Evolutionary conservation across 1,284 basidiomycete species (phyloP).

Genomic region (Stereum hirsutum): DNA sequence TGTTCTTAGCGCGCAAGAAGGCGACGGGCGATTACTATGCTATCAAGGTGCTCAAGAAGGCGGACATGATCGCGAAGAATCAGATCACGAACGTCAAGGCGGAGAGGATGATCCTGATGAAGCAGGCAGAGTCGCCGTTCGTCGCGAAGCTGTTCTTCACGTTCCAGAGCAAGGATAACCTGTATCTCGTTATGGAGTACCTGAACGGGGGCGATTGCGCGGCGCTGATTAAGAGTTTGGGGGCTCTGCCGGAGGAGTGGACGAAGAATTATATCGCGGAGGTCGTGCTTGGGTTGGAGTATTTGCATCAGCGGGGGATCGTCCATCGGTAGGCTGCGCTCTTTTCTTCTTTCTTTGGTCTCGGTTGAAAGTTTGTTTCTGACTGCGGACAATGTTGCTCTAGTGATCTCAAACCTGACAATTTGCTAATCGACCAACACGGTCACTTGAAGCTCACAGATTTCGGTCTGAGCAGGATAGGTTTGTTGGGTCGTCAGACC

Average conservation of each 20-base stretch:
- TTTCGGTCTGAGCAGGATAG: constrained; percentile 95
- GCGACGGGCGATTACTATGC: constrained; percentile 98
- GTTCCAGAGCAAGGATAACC: constrained; percentile 98
- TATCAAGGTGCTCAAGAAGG: constrained; percentile 98
- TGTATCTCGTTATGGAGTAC: constrained; percentile 99
- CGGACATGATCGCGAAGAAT: constrained; percentile 99
- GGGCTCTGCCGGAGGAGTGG: constrained; percentile 93
- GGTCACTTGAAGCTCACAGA: constrained; percentile 97
- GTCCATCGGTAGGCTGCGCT: constrained; percentile 82
- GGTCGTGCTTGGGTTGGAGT: constrained; percentile 91
- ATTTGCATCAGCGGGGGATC: constrained; percentile 88
- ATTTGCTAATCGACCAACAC: constrained; percentile 91
- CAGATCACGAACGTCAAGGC: constrained; percentile 99
- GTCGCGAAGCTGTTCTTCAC: constrained; percentile 98
- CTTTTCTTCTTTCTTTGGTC: not conserved
- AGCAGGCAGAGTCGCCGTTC: constrained; percentile 98
- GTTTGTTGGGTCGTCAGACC: constrained; percentile 93
- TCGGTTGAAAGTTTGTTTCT: not conserved
- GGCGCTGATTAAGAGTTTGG: constrained; percentile 93
- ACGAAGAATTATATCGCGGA: constrained; percentile 94
- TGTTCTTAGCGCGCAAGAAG: constrained; percentile 97
- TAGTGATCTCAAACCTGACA: constrained; percentile 98
- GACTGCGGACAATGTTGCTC: too few relatives aligned
- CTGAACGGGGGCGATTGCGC: constrained; percentile 97
- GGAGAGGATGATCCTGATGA: constrained; percentile 99